Evolutionary conservation across 768 basidiomycete genomes (phyloP).

Genomic region (Podaxis rugospora): DNA sequence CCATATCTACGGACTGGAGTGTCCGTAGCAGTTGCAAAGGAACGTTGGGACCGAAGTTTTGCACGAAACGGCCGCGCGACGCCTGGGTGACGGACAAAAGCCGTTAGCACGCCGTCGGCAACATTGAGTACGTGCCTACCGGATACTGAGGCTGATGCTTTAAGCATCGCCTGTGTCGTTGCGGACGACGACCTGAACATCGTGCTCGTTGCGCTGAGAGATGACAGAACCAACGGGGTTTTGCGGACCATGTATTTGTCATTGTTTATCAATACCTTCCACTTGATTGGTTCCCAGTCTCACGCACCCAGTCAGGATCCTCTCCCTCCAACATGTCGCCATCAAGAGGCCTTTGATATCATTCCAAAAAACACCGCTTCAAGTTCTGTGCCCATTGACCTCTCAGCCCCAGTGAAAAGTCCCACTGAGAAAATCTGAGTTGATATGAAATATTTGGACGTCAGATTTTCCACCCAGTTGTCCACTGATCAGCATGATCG

Average conservation of each 20-base stretch:
- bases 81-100: conserved; percentile 15
- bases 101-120: neutral
- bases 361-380: neutral
- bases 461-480: too few relatives aligned
- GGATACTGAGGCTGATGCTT: conserved; percentile 20
- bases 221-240: conserved; percentile 21
- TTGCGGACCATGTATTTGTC: conserved; percentile 18
- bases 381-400: neutral
- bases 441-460: too few relatives aligned
- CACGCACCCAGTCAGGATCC: neutral
- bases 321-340: neutral
- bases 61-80: conserved; percentile 28
- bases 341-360: neutral
- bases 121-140: conserved; percentile 20
- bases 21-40: conserved; percentile 73
- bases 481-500: too few relatives aligned
- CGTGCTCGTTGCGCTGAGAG: conserved; percentile 28
- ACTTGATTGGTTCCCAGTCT: neutral
- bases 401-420: too few relatives aligned
- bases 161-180: conserved; percentile 32
- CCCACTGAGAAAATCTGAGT: too few relatives aligned
- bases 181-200: conserved; percentile 32
- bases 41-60: conserved; percentile 33
- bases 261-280: conserved; percentile 1
- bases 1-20: conserved; percentile 91